Percentiles rank a stretch among this genome's conserved stretches.
Evolutionary conservation across 441 rosid genomes (phyloP).

Genomic region (Macaranga tanarius): DNA sequence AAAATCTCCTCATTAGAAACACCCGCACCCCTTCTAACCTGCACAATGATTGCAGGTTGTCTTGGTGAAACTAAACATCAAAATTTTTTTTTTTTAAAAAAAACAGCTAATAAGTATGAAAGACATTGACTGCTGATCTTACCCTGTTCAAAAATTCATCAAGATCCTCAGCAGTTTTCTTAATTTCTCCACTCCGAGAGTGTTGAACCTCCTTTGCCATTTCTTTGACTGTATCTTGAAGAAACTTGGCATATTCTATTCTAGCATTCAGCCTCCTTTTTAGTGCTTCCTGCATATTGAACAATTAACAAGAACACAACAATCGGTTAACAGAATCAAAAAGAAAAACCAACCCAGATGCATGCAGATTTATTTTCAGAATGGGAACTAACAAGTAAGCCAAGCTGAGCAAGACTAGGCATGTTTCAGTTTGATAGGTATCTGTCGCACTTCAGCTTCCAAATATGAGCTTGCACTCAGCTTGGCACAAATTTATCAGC

Average conservation of each 20-base stretch:
- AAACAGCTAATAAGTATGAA: constrained; percentile 10
- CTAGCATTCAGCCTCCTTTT: constrained; percentile 88
- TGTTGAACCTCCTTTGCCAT: constrained; percentile 97
- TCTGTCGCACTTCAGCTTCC: constrained; percentile 2
- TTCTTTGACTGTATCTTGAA: constrained; percentile 86
- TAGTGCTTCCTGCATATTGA: constrained; percentile 63
- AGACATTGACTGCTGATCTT: background rate
- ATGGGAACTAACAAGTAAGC: background rate
- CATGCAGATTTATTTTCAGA: background rate
- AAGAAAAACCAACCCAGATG: background rate
- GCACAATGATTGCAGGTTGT: constrained; percentile 15
- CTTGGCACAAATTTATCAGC: background rate
- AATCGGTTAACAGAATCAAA: background rate
- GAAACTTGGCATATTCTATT: constrained; percentile 92
- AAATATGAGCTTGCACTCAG: background rate
- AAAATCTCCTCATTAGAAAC: constrained; percentile 76
- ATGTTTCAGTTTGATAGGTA: background rate
- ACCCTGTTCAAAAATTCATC: constrained; percentile 82
- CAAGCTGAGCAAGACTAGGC: background rate
- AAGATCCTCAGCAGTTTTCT: constrained; percentile 39
- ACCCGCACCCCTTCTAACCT: constrained; percentile 69
- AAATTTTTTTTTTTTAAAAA: constrained; percentile 8
- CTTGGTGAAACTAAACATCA: constrained; percentile 6
- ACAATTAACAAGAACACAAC: background rate
- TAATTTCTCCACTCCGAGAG: constrained; percentile 36